Percentiles rank a stretch among this genome's conserved stretches.
phyloP scores from a whole-genome alignment of 2,329 filamentous ascomycete genomes.

The Herpotrichia juniperi region DNA sequence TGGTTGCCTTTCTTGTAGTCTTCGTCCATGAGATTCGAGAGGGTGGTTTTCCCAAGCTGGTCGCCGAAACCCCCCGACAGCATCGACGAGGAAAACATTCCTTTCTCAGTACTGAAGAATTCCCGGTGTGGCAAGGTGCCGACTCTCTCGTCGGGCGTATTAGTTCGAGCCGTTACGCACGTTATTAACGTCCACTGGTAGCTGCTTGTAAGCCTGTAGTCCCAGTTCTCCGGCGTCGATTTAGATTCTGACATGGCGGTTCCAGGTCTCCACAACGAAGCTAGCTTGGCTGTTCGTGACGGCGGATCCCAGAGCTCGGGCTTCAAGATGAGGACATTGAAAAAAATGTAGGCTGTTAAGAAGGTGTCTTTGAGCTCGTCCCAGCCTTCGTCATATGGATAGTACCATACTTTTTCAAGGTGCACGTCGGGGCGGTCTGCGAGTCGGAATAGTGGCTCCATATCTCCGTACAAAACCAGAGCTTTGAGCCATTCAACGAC shows the following conservation, averaged over 20 bases:
- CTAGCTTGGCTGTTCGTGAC: slow-evolving; percentile 2
- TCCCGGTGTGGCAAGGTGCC: slow-evolving; percentile 11
- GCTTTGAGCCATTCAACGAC: slow-evolving; percentile 13
- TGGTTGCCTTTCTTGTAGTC: neutral
- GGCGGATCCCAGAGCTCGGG: slow-evolving; percentile 11
- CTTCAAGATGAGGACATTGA: slow-evolving; percentile 16
- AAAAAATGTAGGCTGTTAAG: slow-evolving; percentile 16
- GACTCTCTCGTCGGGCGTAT: neutral
- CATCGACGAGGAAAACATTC: slow-evolving; percentile 4
- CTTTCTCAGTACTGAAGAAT: slow-evolving; percentile 15
- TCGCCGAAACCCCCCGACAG: neutral
- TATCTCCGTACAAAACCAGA: slow-evolving; percentile 11
- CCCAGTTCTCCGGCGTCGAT: slow-evolving; percentile 5
- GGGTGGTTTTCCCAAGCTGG: neutral
- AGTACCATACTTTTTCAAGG: slow-evolving; percentile 3
- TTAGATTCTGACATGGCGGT: neutral
- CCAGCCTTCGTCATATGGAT: slow-evolving; percentile 4
- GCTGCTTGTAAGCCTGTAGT: slow-evolving; percentile 13
- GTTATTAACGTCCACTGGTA: slow-evolving; percentile 12
- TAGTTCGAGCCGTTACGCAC: slow-evolving; percentile 1
- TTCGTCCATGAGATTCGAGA: slow-evolving; percentile 6
- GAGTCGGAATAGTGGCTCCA: slow-evolving; percentile 16
- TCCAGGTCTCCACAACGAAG: neutral
- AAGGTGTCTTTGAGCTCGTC: slow-evolving; percentile 13
- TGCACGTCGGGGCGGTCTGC: slow-evolving; percentile 9